These are phyloP conservation scores for Dioszegia hungarica DNA, from an alignment of 768 basidiomycete genomes.

Conservation along the genomic window DNA sequence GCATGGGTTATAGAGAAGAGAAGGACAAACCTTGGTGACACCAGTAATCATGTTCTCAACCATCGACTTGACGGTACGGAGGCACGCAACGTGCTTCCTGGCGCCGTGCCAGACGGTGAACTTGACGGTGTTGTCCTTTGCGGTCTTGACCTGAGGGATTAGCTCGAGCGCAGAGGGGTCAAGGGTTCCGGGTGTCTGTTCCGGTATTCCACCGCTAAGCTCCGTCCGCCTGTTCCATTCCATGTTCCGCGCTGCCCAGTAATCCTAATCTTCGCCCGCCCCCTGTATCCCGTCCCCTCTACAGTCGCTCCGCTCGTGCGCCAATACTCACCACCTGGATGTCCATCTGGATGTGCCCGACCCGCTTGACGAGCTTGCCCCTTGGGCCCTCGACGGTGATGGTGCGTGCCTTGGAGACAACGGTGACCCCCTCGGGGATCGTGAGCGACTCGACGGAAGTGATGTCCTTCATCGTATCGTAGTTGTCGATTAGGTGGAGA, in stretches of 20 bases:
- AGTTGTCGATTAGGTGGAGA: background rate
- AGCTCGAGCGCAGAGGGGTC: background rate
- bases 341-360: constrained; percentile 55
- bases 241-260: background rate
- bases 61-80: constrained; percentile 89
- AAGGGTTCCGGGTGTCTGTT: too few species aligned
- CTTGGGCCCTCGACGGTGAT: constrained; percentile 89
- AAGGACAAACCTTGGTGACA: constrained; percentile 73
- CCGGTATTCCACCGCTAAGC: too few species aligned
- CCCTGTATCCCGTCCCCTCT: background rate
- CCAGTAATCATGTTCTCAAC: constrained; percentile 98
- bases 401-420: constrained; percentile 82
- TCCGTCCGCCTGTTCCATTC: background rate
- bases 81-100: constrained; percentile 96
- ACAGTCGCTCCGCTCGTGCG: background rate
- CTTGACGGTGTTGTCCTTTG: constrained; percentile 67
- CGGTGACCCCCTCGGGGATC: constrained; percentile 64
- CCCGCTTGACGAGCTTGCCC: constrained; percentile 74
- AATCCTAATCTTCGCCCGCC: background rate
- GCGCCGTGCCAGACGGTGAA: constrained; percentile 97
- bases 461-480: constrained; percentile 48
- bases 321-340: constrained; percentile 48
- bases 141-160: constrained; percentile 50
- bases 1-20: background rate
- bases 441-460: constrained; percentile 46